phyloP scores from a whole-genome alignment of 805 yeast genomes.

The Sugiyamaella boreocaroliniensis region DNA sequence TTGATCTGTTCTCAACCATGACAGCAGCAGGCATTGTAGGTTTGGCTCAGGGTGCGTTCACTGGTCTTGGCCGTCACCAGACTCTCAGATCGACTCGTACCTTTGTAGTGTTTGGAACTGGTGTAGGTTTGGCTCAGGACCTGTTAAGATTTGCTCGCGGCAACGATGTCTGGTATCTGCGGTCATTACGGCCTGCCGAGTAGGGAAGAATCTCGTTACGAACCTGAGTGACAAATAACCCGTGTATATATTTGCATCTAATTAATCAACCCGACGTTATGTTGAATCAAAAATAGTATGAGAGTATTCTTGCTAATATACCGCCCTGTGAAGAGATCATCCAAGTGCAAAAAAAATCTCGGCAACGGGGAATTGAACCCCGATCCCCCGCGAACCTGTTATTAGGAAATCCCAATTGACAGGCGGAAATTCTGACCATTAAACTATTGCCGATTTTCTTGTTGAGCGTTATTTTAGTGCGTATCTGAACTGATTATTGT shows the following conservation, averaged over 20 bases:
- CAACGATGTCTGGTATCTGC: slow-evolving; percentile 60
- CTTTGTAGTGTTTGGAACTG: slow-evolving; percentile 54
- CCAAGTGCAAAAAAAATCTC: slow-evolving; percentile 1
- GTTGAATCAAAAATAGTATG: too few species aligned
- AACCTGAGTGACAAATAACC: not conserved
- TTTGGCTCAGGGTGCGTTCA: slow-evolving; percentile 41
- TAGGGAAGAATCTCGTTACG: not conserved
- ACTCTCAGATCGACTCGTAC: slow-evolving; percentile 32
- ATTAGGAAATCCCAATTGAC: not conserved
- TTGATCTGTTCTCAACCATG: slow-evolving; percentile 60
- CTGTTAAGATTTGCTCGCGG: slow-evolving; percentile 50
- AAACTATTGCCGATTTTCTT: slow-evolving; percentile 4
- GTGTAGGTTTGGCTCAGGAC: slow-evolving; percentile 64
- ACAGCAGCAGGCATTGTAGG: slow-evolving; percentile 51
- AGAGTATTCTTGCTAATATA: too few species aligned
- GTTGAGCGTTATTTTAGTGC: not conserved
- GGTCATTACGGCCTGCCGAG: not conserved
- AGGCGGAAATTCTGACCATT: slow-evolving; percentile 8
- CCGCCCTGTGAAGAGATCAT: too few species aligned
- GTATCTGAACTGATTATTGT: not conserved
- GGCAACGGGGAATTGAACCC: slow-evolving; percentile 8
- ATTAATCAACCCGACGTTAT: not conserved
- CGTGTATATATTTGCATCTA: not conserved
- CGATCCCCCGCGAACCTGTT: slow-evolving; percentile 5
- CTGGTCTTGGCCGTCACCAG: slow-evolving; percentile 29